Percentiles rank a stretch among this genome's conserved stretches.
phyloP scores from a whole-genome alignment of 306 rosid genomes.

The Luffa aegyptiaca region DNA sequence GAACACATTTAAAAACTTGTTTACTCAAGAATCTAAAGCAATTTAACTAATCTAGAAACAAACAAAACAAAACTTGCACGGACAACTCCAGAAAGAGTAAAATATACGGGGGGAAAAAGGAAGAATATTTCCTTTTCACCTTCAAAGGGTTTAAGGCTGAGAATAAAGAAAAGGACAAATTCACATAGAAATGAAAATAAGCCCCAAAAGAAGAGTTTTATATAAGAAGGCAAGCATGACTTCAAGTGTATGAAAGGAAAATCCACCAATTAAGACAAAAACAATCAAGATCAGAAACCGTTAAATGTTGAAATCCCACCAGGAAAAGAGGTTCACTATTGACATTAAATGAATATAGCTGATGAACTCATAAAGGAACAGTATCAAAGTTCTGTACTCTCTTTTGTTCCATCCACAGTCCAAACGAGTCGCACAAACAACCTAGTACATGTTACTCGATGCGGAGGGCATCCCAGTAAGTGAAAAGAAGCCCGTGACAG shows the following conservation, averaged over 20 bases:
- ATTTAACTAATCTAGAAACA: not conserved
- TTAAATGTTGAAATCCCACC: slow-evolving; percentile 30
- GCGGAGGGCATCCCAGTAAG: not conserved
- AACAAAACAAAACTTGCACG: not conserved
- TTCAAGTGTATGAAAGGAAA: not conserved
- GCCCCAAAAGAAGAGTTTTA: not conserved
- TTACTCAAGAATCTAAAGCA: not conserved
- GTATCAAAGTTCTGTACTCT: not conserved
- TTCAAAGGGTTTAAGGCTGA: not conserved
- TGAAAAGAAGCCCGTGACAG: not conserved
- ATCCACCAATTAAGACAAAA: slow-evolving; percentile 14
- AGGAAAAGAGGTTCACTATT: slow-evolving; percentile 13
- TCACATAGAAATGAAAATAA: not conserved
- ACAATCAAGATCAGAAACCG: slow-evolving; percentile 5
- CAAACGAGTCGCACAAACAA: not conserved
- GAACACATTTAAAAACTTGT: not conserved
- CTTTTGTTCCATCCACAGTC: not conserved
- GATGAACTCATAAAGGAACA: not conserved
- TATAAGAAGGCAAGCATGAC: not conserved
- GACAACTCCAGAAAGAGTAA: not conserved
- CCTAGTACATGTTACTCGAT: not conserved
- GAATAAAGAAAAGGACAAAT: slow-evolving; percentile 3
- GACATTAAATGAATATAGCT: not conserved
- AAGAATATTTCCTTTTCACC: slow-evolving; percentile 3
- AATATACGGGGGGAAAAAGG: not conserved